Evolutionary conservation across 1,139 yeast species (phyloP), one percentile per base, ranked within the genome.

Genomic region (Kodamaea alishanica): DNA sequence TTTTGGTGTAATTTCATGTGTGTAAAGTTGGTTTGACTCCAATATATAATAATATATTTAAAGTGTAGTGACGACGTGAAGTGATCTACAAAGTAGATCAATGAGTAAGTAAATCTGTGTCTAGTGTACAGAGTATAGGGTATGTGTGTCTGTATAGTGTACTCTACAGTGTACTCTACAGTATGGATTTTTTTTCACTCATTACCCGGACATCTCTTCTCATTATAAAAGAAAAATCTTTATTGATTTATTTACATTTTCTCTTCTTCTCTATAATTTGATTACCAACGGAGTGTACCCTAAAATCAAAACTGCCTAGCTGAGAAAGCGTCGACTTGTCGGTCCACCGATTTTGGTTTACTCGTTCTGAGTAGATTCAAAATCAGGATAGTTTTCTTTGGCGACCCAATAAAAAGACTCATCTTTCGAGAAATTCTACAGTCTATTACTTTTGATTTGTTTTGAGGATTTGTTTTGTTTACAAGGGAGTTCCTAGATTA

Each of bases 221-320:
- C 30, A 25, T 15, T 39, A 40, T 40, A 40, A 40, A 40, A 40
- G 22, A 15, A 29, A 26, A 9, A 12, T 7, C 25, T 20, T 12
- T 22, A 9, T 31, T 10, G 27, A 24, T 22, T 26, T 22, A 26
- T 30, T 24, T 8, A 8, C n/a, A 24, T 6, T 47, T 48, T 43
- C 45, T 46, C 51, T 53, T 51, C 50, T 51, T 50, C 56, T 51
- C 52, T 48, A 50, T 51, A 61, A 61, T 69, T 70, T 70, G 70
- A 50, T 68, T 68, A 69, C 74, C 75, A 64, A 41, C 68, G 75
- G 70, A 65, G 51, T 33, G 51, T 50, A 54, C 59, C 53, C 55
- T 52, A 58, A 64, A 63, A 60, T 52, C 60, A 57, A 58, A 60
- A 64, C 50, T 47, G 51, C 54, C 60, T 51, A 60, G 65, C 54